Base-by-base conservation (phyloP, 176 grass and related monocot species). In the Aegilops tauschii region DNA sequence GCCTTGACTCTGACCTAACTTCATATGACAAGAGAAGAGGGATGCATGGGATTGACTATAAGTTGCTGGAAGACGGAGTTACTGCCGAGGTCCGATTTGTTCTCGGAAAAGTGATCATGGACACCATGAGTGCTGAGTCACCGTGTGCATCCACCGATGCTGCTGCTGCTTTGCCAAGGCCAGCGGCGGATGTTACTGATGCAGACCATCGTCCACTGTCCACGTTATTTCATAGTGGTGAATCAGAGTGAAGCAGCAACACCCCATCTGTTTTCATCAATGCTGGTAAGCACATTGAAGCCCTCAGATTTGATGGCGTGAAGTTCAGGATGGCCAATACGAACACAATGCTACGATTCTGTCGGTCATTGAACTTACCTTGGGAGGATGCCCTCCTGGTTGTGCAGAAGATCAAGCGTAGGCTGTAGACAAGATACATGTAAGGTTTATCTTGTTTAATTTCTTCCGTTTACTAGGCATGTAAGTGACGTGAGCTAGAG, bases 31-130 rank as follows among this genome's bases (percentile, higher is more conserved):
- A 67, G 9, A 87, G 28, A 47, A 94, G 92, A 84, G 65, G 80
- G 52, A 52, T 58, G 47, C 79, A 77, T 63, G 84, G 65, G 13
- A 95, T 98, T 66, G 79, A 95, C 83, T 98, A 95, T 64, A 39
- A 56, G 82, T 86, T 77, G 25, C 86, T 98, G 64, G 93, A 98
- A 39, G 58, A 87, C 6, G 96, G 93, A 13, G 3, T 86, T 67
- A 75, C 30, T 21, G 58, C 71, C 17, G 93, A 98, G 89, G 89
- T 89, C 16, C 84, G 96, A 75, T 98, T 86, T 58, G 90, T 91
- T 47, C 79, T 98, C 2, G 96, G 96, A 39, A 90, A 89, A 89
- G 85, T 95, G 25, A 94, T 98, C 73, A 54, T 95, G 88, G 93
- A 94, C 80, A 92, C 96, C 39, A 83, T 92, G 50, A 64, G 76